phyloP scores from a whole-genome alignment of 1,139 yeast genomes.

The Hanseniaspora gamundiae region DNA sequence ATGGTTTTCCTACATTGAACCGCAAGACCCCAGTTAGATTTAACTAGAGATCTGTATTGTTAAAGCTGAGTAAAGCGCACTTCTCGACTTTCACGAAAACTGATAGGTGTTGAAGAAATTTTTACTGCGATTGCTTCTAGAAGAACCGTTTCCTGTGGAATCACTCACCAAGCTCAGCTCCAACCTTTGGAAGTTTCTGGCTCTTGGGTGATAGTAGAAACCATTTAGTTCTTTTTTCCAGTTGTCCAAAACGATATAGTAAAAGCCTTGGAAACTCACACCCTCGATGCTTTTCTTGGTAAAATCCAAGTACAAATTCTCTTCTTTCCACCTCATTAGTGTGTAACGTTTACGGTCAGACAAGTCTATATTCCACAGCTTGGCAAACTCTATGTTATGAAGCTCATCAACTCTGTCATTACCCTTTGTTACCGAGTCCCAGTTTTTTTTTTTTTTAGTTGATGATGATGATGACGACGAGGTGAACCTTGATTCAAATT shows the following conservation, averaged over 20 bases:
- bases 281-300: constrained; percentile 54
- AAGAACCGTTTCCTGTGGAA: no score
- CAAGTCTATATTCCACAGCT: constrained; percentile 23
- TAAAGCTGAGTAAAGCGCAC: no score
- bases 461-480: constrained; percentile 14
- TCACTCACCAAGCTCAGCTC: constrained; percentile 25
- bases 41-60: no score
- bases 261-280: constrained; percentile 84
- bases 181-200: constrained; percentile 66
- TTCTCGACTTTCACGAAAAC: no score
- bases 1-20: no score
- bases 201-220: constrained; percentile 64
- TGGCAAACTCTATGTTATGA: constrained; percentile 16
- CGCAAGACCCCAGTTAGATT: no score
- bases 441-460: not conserved
- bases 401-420: constrained; percentile 10
- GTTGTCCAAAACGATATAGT: not conserved
- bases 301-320: constrained; percentile 73
- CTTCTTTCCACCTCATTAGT: constrained; percentile 94
- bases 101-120: not conserved
- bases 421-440: constrained; percentile 3
- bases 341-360: constrained; percentile 37
- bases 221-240: constrained; percentile 31
- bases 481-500: constrained; percentile 12
- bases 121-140: no score